Percentiles rank a stretch among this genome's conserved stretches.
Evolutionary conservation across 768 basidiomycete species (phyloP).

Genomic region (Austroboletus eburneus): DNA sequence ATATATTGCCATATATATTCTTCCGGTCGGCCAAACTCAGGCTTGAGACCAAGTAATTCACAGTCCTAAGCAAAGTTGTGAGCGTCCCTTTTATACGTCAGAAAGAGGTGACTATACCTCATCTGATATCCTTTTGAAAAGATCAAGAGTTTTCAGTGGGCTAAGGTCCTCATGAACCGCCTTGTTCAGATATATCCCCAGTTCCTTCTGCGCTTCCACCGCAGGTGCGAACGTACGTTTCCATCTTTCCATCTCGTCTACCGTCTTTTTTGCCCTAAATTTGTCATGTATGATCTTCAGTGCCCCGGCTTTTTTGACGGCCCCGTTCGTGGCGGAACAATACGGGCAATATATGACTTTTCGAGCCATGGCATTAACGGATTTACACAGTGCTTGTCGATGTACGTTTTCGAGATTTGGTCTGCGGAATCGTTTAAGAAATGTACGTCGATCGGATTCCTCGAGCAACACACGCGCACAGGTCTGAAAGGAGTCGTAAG

Average conservation of each 20-base stretch:
- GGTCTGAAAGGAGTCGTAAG: slow-evolving; percentile 44
- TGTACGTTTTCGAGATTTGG: slow-evolving; percentile 91
- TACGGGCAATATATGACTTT: slow-evolving; percentile 92
- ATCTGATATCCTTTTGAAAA: slow-evolving; percentile 89
- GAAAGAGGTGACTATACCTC: slow-evolving; percentile 49
- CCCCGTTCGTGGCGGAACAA: slow-evolving; percentile 90
- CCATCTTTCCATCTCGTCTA: slow-evolving; percentile 84
- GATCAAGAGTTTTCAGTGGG: slow-evolving; percentile 86
- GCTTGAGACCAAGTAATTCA: slow-evolving; percentile 88
- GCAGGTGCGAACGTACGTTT: slow-evolving; percentile 78
- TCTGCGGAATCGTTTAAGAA: slow-evolving; percentile 85
- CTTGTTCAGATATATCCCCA: slow-evolving; percentile 80
- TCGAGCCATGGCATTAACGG: slow-evolving; percentile 80
- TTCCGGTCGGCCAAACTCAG: slow-evolving; percentile 87
- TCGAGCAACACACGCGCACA: slow-evolving; percentile 90
- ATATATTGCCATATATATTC: slow-evolving; percentile 99
- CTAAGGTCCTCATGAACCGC: slow-evolving; percentile 92
- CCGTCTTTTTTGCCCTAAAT: slow-evolving; percentile 90
- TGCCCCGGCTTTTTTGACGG: slow-evolving; percentile 93
- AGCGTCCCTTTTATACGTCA: neutral
- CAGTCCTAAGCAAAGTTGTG: slow-evolving; percentile 63
- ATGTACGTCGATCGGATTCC: slow-evolving; percentile 79
- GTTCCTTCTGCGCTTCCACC: slow-evolving; percentile 81
- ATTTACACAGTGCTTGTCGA: slow-evolving; percentile 75
- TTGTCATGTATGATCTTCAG: slow-evolving; percentile 98